Base-by-base conservation (phyloP, 768 basidiomycete species). In the Baorangia bicolor region DNA sequence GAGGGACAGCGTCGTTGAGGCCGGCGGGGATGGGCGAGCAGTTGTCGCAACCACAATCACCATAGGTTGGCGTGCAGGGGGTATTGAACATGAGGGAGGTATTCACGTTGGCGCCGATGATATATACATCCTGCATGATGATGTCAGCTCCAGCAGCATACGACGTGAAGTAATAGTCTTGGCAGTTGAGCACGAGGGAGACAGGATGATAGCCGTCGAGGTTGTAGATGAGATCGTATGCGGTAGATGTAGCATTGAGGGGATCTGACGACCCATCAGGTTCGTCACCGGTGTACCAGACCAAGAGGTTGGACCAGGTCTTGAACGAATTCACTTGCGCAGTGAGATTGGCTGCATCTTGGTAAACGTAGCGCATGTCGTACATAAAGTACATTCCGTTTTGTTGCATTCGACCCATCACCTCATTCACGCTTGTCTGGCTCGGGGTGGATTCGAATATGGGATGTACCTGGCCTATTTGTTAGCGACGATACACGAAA, bases 301-400 rank as follows among this genome's bases (percentile, higher is more conserved):
- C 67, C 21, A 90, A 73, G 25, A 92, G 78, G 58, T 88, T 90
- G 0, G 82, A 73, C 39, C 86, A 79, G 33, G 77, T 78, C 66
- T 88, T 88, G 73, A 90, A 79, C 35, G 69, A 73, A 59, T 85
- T 84, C 20, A 92, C 88, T 70, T 92, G 79, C 40, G 78, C 78
- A 0, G 80, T 82, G 23, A 92, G 83, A 4, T 79, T 76, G 23
- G 79, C 76, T 12, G 72, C 61, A 62, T 90, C 82, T 76, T 78
- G 80, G 73, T 90, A 92, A 1, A 76, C 77, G 80, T 70, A 76
- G 57, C 89, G 80, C 90, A 92, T 90, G 66, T 92, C 88, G 60
- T 90, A 92, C 82, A 91, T 89, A 43, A 92, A 75, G 63, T 86
- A 92, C 44, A 69, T 18, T 0, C 80, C 81, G 0, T 83, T 81